Percentiles rank a stretch among this genome's conserved stretches.
These are phyloP conservation scores for Erodium maritimum DNA, from an alignment of 345 rosid genomes.

Conservation along the genomic window DNA sequence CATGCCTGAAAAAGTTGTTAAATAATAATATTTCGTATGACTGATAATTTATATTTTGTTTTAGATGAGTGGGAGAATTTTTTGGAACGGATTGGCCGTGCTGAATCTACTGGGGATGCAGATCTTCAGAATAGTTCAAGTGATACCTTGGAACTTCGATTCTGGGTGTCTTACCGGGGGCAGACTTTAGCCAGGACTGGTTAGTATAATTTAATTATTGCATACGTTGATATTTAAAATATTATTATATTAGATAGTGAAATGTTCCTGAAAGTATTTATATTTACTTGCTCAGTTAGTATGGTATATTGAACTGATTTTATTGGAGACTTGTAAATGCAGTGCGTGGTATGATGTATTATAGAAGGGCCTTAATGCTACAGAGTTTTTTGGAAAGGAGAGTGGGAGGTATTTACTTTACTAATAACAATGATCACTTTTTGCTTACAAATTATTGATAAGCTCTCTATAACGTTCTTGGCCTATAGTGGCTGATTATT, in stretches of 20 bases:
- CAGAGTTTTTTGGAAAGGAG: constrained; percentile 86
- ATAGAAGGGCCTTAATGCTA: constrained; percentile 93
- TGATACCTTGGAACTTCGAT: constrained; percentile 90
- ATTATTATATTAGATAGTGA: too few relatives aligned
- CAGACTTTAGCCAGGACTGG: constrained; percentile 97
- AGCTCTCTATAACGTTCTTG: neutral
- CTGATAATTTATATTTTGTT: constrained; percentile 1
- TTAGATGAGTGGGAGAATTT: constrained; percentile 99
- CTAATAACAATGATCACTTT: neutral
- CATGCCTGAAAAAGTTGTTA: neutral
- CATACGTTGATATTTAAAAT: too few relatives aligned
- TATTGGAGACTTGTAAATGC: constrained; percentile 26
- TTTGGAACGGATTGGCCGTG: constrained; percentile 81
- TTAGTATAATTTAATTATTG: constrained; percentile 20
- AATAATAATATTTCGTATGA: neutral
- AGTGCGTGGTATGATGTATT: constrained; percentile 99
- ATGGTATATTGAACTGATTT: constrained; percentile 1
- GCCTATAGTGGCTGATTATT: constrained; percentile 41
- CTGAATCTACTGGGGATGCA: constrained; percentile 46
- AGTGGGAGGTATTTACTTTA: constrained; percentile 51
- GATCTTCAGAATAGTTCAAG: constrained; percentile 68
- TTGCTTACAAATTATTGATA: neutral
- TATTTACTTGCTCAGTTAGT: too few relatives aligned
- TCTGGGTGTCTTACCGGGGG: constrained; percentile 96
- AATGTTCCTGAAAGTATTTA: too few relatives aligned